Evolutionary conservation across 2,329 filamentous ascomycete genomes (phyloP), one percentile per base, ranked within the genome.

Genomic region (Clonostachys solani): DNA sequence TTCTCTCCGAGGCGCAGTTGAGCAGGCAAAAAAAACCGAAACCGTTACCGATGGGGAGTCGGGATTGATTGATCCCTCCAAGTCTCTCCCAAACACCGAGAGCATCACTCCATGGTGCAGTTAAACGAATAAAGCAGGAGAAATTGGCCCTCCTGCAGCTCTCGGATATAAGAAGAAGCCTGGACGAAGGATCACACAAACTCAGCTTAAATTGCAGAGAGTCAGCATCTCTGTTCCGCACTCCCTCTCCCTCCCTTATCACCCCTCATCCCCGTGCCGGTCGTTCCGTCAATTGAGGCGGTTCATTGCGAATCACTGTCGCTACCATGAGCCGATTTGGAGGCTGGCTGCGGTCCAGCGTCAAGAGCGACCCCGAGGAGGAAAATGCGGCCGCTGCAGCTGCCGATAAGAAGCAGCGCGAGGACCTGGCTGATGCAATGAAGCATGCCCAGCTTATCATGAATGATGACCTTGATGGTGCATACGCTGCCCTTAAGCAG

Each of bases 401-500:
- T 8, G 60, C 61, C 18, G 52, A 62, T 36, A 68, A 66, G 23
- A 64, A 70, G 47, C 77, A 82, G 58, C 68, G 75, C 51, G 66
- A 68, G 40, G 72, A 84, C 57, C 75, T 87, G 54, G 68, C 76
- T 53, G 74, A 80, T 55, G 83, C 81, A 53, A 78, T 85, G 71
- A 64, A 60, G 63, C 86, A 87, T 37, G 82, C 86, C 5, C 76
- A 79, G 9, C 72, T 88, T 48, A 89, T 96, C 56, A 86, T 96
- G 76, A 86, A 94, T 61, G 91, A 96, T 67, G 90, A 97, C 67
- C 86, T 97, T 50, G 87, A 90, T 35, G 84, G 81, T 37, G 94
- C 94, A 6, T 89, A 95, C 68, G 74, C 75, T 50, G 81, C 83
- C 40, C 75, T 96, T 35, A 78, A 79, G 44, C 79, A 85, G 54